These are phyloP conservation scores for Gyromitra esculenta DNA, from an alignment of 2,329 filamentous ascomycete species.

Conservation along the genomic window DNA sequence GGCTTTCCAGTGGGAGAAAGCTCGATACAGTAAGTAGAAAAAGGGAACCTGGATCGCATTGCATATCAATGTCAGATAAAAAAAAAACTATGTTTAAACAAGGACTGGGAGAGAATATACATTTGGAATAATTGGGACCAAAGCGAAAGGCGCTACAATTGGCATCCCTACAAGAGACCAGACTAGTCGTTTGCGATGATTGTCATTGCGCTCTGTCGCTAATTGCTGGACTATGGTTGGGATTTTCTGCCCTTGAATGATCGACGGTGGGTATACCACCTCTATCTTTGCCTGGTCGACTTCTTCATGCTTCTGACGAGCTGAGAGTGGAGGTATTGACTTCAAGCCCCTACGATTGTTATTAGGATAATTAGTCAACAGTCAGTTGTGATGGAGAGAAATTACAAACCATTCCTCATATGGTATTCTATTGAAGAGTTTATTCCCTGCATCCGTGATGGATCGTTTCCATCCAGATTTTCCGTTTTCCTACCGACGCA, in stretches of 20 bases:
- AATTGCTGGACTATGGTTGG: slow-evolving; percentile 73
- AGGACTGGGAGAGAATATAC: slow-evolving; percentile 1
- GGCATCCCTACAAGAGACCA: slow-evolving; percentile 87
- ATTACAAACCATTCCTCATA: slow-evolving; percentile 82
- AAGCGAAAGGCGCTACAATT: slow-evolving; percentile 79
- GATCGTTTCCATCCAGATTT: slow-evolving; percentile 87
- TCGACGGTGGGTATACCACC: slow-evolving; percentile 77
- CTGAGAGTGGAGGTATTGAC: slow-evolving; percentile 83
- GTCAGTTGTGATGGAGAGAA: not conserved
- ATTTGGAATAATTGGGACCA: slow-evolving; percentile 74
- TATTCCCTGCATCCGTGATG: slow-evolving; percentile 86
- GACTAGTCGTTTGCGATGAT: slow-evolving; percentile 80
- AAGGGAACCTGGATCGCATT: slow-evolving; percentile 83
- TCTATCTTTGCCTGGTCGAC: slow-evolving; percentile 72
- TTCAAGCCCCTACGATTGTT: slow-evolving; percentile 75
- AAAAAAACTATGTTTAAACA: not conserved
- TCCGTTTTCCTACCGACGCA: slow-evolving; percentile 87
- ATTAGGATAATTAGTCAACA: slow-evolving; percentile 17
- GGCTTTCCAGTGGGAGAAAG: slow-evolving; percentile 76
- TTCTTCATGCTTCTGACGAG: slow-evolving; percentile 72
- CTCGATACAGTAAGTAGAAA: slow-evolving; percentile 89
- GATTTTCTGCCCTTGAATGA: slow-evolving; percentile 73
- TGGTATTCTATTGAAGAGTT: slow-evolving; percentile 83
- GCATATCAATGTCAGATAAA: slow-evolving; percentile 39
- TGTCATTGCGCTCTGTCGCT: slow-evolving; percentile 79